Base-by-base conservation (phyloP, 1,284 basidiomycete species). In the Tylopilus sp. region DNA sequence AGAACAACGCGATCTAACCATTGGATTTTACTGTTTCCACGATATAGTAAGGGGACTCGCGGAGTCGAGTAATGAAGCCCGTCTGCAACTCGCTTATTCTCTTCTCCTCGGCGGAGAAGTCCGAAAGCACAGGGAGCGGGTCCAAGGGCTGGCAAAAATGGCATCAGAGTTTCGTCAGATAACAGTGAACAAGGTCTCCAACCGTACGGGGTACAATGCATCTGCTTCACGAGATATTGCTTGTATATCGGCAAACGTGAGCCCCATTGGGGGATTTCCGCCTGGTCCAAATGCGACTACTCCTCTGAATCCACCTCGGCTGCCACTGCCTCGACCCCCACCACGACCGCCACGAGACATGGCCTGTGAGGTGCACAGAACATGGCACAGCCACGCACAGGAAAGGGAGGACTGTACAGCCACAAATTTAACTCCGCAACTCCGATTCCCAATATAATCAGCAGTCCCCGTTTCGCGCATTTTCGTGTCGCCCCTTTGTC, bases 191-290 rank as follows among this genome's bases (percentile, higher is more conserved):
- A 50, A 59, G 42, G 34, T 45, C 46, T 59, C 37, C 47, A 44
- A 53, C 70, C 85, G 67, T 74, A 89, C 87, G 46, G 88, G 88
- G 71, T 89, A 91, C 60, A 89, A 68, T 33, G 80, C 81, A 36
- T 84, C 83, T 49, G 75, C 83, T 64, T 90, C 88, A 51, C 84
- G 71, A 18, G 85, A 85, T 61, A 90, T 69, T 41, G 78, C 74
- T 65, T 88, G 85, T 43, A 91, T 76, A 63, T 91, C 88, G 39
- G 84, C 79, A 60, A 87, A 88, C 5, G 82, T 82, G 35, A 90
- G 75, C 23, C 88, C 88, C 82, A 89, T 86, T 1, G 87, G 86
- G 4, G 82, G 82, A 36, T 78, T 69, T 42, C 66, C 72, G 39
- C 71, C 70, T 41, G 68, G 63, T 6, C 79, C 79, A 8, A 77